Percentiles rank a stretch among this genome's conserved stretches.
These are phyloP conservation scores for Penicillium sp. DNA, from an alignment of 2,329 filamentous ascomycete species.

Conservation along the genomic window DNA sequence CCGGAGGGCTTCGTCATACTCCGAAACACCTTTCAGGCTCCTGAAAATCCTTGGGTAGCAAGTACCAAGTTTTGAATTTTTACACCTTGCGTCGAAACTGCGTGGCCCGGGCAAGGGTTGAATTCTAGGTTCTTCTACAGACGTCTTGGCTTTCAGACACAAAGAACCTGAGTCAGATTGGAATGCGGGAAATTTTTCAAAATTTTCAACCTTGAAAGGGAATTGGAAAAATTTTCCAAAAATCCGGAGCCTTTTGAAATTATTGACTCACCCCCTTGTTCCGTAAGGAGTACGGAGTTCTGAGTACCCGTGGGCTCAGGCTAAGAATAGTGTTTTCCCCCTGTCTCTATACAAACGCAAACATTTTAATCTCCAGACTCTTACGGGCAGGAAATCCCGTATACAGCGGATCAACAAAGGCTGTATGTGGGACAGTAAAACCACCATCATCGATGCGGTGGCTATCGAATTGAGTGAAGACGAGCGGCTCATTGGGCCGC, in stretches of 20 bases:
- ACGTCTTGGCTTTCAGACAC: not conserved
- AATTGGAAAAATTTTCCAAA: not conserved
- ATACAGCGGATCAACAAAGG: conserved; percentile 50
- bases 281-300: not conserved
- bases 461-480: conserved; percentile 26
- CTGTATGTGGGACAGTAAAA: conserved; percentile 48
- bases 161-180: not conserved
- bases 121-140: not conserved
- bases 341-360: conserved; percentile 18
- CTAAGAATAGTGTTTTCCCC: not conserved
- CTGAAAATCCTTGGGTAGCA: conserved; percentile 1
- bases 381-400: conserved; percentile 44
- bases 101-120: not conserved
- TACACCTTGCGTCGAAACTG: conserved; percentile 1
- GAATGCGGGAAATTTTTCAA: not conserved
- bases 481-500: conserved; percentile 19
- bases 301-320: too few species aligned
- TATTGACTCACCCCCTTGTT: not conserved
- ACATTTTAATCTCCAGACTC: conserved; percentile 56
- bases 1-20: conserved; percentile 13
- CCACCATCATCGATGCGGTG: conserved; percentile 8
- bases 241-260: not conserved
- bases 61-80: not conserved
- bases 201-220: too few species aligned
- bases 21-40: conserved; percentile 1